Conservation (phyloP, 768 basidiomycete species). For the Daedaleopsis sinensis region DNA sequence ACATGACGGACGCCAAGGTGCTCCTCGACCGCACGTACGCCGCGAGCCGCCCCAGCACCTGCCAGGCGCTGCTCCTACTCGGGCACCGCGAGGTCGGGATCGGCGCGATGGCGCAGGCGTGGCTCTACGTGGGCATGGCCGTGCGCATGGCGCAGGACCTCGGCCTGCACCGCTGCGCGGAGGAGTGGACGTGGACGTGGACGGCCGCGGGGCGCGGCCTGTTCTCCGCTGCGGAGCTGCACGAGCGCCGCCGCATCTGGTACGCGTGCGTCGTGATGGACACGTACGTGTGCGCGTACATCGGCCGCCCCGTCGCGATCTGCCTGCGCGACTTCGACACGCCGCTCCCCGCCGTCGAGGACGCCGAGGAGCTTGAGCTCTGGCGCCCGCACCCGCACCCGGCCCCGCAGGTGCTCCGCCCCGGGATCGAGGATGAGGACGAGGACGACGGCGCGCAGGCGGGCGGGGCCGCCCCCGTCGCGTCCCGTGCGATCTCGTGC, state of each 20-base stretch:
- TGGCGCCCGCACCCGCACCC: slow-evolving; percentile 53
- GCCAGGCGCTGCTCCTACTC: slow-evolving; percentile 79
- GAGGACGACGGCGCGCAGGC: slow-evolving; percentile 24
- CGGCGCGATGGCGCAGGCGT: slow-evolving; percentile 86
- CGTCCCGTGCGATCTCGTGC: slow-evolving; percentile 65
- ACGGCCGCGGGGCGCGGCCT: slow-evolving; percentile 53
- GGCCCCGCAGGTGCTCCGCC: slow-evolving; percentile 33
- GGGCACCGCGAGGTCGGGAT: slow-evolving; percentile 87
- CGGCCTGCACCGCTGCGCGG: slow-evolving; percentile 80
- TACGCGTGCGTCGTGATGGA: slow-evolving; percentile 80
- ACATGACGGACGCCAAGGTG: slow-evolving; percentile 65
- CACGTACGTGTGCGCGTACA: slow-evolving; percentile 78
- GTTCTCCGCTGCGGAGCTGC: slow-evolving; percentile 63
- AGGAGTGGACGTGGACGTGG: slow-evolving; percentile 85
- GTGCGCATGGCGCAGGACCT: slow-evolving; percentile 92
- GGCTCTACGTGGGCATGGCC: slow-evolving; percentile 86
- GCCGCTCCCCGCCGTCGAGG: slow-evolving; percentile 58
- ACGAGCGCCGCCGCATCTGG: slow-evolving; percentile 76
- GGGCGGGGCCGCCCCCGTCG: slow-evolving; percentile 35
- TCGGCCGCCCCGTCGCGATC: slow-evolving; percentile 77
- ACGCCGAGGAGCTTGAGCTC: slow-evolving; percentile 69
- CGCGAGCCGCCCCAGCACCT: slow-evolving; percentile 71
- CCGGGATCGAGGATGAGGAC: slow-evolving; percentile 9
- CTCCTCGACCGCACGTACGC: slow-evolving; percentile 70
- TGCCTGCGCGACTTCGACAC: slow-evolving; percentile 80